phyloP scores from a whole-genome alignment of 2,329 filamentous ascomycete genomes.

The Trichophyton rubrum region DNA sequence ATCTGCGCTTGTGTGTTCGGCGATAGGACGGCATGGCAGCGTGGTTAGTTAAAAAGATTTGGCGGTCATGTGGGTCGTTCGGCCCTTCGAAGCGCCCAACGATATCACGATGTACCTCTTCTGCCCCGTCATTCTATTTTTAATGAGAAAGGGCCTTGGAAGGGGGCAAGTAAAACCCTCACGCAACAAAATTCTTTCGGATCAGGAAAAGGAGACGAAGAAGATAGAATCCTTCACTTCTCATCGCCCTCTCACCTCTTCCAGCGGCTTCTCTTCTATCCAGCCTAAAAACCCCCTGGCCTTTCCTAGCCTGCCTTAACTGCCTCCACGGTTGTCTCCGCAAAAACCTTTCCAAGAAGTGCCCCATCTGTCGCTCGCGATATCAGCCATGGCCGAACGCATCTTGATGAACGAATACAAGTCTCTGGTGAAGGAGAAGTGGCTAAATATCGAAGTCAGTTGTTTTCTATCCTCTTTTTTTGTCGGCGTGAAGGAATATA shows the following conservation, averaged over 20 bases:
- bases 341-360: neutral
- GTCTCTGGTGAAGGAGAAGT: constrained; percentile 73
- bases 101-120: neutral
- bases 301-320: neutral
- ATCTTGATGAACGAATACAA: constrained; percentile 84
- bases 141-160: neutral
- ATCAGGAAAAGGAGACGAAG: neutral
- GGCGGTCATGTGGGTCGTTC: neutral
- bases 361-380: neutral
- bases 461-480: neutral
- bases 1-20: neutral
- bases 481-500: neutral
- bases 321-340: neutral
- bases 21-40: neutral
- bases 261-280: neutral
- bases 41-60: neutral
- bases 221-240: neutral
- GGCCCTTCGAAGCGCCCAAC: neutral
- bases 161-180: neutral
- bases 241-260: neutral
- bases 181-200: neutral
- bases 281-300: neutral
- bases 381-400: constrained; percentile 50
- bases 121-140: neutral
- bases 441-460: constrained; percentile 76